Base-by-base conservation (phyloP, 176 grass and related monocot genomes). In the Oryza coarctata region DNA sequence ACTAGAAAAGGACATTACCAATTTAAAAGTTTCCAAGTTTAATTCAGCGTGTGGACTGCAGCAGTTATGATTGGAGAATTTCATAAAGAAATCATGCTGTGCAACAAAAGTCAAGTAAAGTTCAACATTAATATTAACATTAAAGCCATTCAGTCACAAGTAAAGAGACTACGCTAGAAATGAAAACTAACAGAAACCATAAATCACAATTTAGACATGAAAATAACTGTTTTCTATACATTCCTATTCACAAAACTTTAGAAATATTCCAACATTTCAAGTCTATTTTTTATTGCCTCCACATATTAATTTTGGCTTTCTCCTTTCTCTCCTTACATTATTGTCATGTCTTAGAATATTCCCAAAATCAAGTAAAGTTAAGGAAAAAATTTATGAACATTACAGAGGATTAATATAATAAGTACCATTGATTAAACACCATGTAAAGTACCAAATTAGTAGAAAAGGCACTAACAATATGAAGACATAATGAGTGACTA, bases 51-150 rank as follows among this genome's bases (percentile, higher is more conserved):
- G 58, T 45, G 64, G 86, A 45, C 33, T 81, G 63, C 85, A 84
- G 20, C 64, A 84, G 32, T 86, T 76, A 86, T 98, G 95, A 65
- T 88, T 88, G 69, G 90, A 98, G 86, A 95, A 98, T 69, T 78
- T 82, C 82, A 86, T 74, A 83, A 93, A 86, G 71, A 90, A 68
- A 73, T 73, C 84, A 82, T 82, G 75, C 95, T 98, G 92, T 25
- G 63, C 43, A 76, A 84, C 32, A 45, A 82, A 86, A 34, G 70
- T 85, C 87, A 84, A 73, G 73, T 66, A 92, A 44, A 62, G 38
- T 50, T 52, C 13, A 76, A n/a, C n/a, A n/a, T n/a, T n/a, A n/a
- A n/a, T n/a, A n/a, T n/a, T n/a, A n/a, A n/a, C n/a, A n/a, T n/a
- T n/a, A n/a, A n/a, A n/a, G n/a, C n/a, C n/a, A n/a, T n/a, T n/a